Evolutionary conservation across 2,329 filamentous ascomycete species (phyloP).

Genomic region (Aspergillus sclerotialis): DNA sequence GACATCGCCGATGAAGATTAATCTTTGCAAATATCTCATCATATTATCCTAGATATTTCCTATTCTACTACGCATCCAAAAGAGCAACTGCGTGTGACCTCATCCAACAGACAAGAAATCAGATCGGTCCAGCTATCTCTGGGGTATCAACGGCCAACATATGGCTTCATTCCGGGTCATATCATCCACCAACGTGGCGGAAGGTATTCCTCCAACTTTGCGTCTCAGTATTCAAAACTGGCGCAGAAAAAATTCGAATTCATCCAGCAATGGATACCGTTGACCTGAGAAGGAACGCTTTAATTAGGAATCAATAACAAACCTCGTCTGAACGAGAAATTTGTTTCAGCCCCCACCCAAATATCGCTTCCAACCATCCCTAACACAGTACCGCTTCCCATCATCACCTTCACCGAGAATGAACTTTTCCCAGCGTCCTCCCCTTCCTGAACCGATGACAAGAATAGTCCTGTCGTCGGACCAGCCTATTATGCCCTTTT

Average conservation of each 20-base stretch:
- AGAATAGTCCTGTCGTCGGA: constrained; percentile 64
- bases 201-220: not conserved
- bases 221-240: not conserved
- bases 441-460: constrained; percentile 70
- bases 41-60: constrained; percentile 2
- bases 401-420: constrained; percentile 61
- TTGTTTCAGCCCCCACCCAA: constrained; percentile 39
- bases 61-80: constrained; percentile 1
- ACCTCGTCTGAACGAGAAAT: constrained; percentile 1
- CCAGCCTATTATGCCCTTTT: constrained; percentile 85
- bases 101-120: not conserved
- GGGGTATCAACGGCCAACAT: not conserved
- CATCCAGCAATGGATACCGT: not conserved
- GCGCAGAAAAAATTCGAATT: not conserved
- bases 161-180: not conserved
- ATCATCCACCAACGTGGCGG: not conserved
- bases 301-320: constrained; percentile 8
- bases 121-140: not conserved
- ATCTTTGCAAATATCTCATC: not conserved
- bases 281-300: not conserved
- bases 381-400: constrained; percentile 58
- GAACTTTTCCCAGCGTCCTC: constrained; percentile 86
- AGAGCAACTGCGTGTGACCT: not conserved
- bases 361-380: constrained; percentile 80
- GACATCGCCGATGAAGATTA: constrained; percentile 22